Conservation (phyloP, 345 rosid species). For the Moricandia moricandioides region DNA sequence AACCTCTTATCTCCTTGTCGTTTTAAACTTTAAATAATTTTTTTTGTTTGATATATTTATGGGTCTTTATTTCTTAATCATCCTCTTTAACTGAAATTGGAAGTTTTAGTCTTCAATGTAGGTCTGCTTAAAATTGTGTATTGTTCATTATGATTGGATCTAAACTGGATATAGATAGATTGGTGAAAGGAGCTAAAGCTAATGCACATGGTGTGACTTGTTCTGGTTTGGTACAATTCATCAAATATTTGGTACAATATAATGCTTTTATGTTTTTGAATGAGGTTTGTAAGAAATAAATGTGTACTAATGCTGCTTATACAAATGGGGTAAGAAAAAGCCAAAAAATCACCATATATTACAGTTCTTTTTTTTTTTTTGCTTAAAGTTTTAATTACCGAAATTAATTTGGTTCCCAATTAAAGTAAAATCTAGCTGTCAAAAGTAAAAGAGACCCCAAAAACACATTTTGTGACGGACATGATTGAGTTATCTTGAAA, state of each 20-base stretch:
- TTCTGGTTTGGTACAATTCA: background rate
- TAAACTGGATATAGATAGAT: background rate
- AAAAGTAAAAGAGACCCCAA: no score
- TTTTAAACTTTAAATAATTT: background rate
- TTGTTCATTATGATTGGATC: background rate
- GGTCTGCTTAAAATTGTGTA: background rate
- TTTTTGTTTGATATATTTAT: conserved; percentile 8
- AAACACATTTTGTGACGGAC: no score
- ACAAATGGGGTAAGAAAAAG: no score
- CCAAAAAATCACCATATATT: no score
- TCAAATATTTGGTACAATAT: background rate
- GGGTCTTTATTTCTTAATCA: background rate
- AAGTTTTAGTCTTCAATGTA: background rate
- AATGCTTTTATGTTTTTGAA: no score
- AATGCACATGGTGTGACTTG: background rate
- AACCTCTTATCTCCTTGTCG: background rate
- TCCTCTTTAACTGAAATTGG: background rate
- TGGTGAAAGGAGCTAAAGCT: background rate
- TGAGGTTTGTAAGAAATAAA: no score
- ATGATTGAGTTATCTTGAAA: no score
- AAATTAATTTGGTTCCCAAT: no score
- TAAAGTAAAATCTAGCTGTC: no score
- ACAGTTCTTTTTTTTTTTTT: no score
- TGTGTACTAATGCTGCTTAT: no score
- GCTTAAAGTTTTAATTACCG: no score